These are phyloP conservation scores for Trichoderma citrinoviride DNA, from an alignment of 2,329 filamentous ascomycete genomes.

Conservation along the genomic window DNA sequence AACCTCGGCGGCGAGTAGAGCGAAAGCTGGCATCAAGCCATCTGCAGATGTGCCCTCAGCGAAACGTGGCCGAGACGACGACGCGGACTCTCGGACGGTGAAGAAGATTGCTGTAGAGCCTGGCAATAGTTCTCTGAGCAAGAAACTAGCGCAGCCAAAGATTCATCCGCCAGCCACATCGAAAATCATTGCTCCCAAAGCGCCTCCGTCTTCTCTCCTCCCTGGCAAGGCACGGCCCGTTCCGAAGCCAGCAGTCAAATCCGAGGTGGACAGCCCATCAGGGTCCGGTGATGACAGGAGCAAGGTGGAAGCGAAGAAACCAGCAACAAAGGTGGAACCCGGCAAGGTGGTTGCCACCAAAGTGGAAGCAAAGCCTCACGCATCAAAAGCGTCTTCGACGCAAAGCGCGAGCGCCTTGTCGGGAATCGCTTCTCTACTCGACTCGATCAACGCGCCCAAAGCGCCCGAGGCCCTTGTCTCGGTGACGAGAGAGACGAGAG, in stretches of 20 bases:
- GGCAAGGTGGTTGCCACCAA: slow-evolving; percentile 27
- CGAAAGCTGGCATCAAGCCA: slow-evolving; percentile 35
- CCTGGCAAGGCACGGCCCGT: slow-evolving; percentile 49
- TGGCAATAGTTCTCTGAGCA: slow-evolving; percentile 38
- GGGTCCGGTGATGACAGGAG: slow-evolving; percentile 33
- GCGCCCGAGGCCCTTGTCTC: slow-evolving; percentile 38
- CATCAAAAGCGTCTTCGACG: slow-evolving; percentile 32
- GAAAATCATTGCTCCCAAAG: slow-evolving; percentile 34
- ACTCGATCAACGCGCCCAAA: slow-evolving; percentile 48
- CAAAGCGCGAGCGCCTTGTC: slow-evolving; percentile 40
- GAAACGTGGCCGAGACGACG: slow-evolving; percentile 43
- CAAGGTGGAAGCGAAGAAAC: slow-evolving; percentile 33
- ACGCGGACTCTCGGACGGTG: slow-evolving; percentile 39
- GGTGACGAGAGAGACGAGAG: slow-evolving; percentile 51
- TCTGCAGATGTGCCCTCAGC: slow-evolving; percentile 31
- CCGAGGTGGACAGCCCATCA: slow-evolving; percentile 33
- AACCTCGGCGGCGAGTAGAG: slow-evolving; percentile 40
- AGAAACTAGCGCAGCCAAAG: slow-evolving; percentile 41
- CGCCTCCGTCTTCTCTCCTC: slow-evolving; percentile 40
- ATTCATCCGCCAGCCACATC: slow-evolving; percentile 32
- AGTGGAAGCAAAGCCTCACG: slow-evolving; percentile 32
- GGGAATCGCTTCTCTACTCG: slow-evolving; percentile 54
- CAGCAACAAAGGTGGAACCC: slow-evolving; percentile 24
- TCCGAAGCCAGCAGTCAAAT: slow-evolving; percentile 43
- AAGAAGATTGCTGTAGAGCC: slow-evolving; percentile 46